phyloP scores from a whole-genome alignment of 352 stramenopile genomes.

The Phytophthora fragariaefolia region DNA sequence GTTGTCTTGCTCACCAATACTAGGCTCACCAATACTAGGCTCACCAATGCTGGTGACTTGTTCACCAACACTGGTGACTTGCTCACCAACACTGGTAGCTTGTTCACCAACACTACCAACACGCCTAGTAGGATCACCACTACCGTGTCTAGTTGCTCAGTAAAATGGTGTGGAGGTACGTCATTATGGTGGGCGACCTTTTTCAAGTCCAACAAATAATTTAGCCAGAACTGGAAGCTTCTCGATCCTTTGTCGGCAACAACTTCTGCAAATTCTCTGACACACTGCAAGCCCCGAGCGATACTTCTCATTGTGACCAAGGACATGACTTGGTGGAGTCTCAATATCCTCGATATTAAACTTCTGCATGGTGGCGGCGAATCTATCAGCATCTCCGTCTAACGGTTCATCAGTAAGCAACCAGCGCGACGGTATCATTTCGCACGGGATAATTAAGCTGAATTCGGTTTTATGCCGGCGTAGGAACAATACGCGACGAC shows the following conservation, averaged over 20 bases:
- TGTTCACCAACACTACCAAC: too few species aligned
- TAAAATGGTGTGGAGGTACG: neutral
- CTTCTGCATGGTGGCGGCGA: neutral
- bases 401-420: neutral
- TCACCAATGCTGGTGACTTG: too few species aligned
- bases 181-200: neutral
- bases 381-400: neutral
- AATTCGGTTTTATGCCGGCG: neutral
- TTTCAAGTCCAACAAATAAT: neutral
- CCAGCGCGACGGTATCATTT: slow-evolving; percentile 1
- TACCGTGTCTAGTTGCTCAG: too few species aligned
- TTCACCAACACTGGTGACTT: too few species aligned
- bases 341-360: neutral
- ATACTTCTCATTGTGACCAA: slow-evolving; percentile 20
- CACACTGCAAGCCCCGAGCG: slow-evolving; percentile 3
- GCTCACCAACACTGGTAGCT: too few species aligned
- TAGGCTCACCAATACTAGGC: too few species aligned
- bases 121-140: too few species aligned
- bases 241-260: slow-evolving; percentile 10
- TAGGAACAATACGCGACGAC: slow-evolving; percentile 14
- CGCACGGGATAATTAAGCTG: neutral
- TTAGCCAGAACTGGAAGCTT: slow-evolving; percentile 2
- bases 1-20: too few species aligned
- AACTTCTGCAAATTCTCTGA: slow-evolving; percentile 11
- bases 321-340: neutral